These are phyloP conservation scores for Rhodomyrtus tomentosa DNA, from an alignment of 345 rosid genomes.

Conservation along the genomic window DNA sequence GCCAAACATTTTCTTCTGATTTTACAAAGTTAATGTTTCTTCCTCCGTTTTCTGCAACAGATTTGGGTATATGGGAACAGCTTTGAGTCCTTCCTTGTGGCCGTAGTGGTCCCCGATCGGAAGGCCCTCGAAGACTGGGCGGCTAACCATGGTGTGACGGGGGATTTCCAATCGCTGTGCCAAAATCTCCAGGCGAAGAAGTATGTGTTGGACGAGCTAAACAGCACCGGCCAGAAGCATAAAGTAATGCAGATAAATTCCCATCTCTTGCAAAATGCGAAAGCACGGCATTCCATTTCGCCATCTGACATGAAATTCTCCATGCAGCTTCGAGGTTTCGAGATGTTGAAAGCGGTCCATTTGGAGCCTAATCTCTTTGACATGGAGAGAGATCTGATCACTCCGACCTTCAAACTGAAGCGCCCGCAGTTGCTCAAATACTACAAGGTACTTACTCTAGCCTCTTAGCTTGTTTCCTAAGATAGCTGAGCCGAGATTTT, in stretches of 20 bases:
- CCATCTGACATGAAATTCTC: neutral
- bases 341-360: slow-evolving; percentile 73
- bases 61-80: slow-evolving; percentile 95
- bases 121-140: slow-evolving; percentile 85
- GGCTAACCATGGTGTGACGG: slow-evolving; percentile 13
- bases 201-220: slow-evolving; percentile 71
- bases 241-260: slow-evolving; percentile 28
- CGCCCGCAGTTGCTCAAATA: slow-evolving; percentile 79
- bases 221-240: slow-evolving; percentile 50
- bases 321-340: slow-evolving; percentile 80
- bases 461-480: neutral
- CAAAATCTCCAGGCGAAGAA: slow-evolving; percentile 52
- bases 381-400: slow-evolving; percentile 74
- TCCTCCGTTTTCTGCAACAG: slow-evolving; percentile 16
- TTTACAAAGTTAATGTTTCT: neutral
- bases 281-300: neutral
- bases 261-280: neutral
- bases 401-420: slow-evolving; percentile 85
- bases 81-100: slow-evolving; percentile 86
- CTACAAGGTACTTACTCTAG: slow-evolving; percentile 49
- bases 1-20: neutral
- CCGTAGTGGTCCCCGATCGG: slow-evolving; percentile 68
- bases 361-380: slow-evolving; percentile 74
- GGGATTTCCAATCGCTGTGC: slow-evolving; percentile 62
- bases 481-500: neutral